Base-by-base conservation (phyloP, 2,329 filamentous ascomycete genomes). In the Epichloe elymi region DNA sequence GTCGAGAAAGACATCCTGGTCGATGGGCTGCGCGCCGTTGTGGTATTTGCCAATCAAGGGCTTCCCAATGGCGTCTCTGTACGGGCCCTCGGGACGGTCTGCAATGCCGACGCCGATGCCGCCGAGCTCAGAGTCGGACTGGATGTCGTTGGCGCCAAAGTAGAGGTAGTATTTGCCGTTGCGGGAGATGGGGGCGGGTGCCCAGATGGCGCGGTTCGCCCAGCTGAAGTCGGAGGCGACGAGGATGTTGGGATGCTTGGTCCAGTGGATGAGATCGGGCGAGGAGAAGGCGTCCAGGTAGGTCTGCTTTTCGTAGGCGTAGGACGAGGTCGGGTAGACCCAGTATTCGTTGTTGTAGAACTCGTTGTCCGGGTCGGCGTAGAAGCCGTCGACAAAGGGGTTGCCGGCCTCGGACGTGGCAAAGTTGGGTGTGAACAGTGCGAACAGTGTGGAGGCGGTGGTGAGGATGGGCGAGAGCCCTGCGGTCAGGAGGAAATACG, bases 261-360 rank as follows among this genome's bases (percentile, higher is more conserved):
- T 73, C 74, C 73, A 76, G 49, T 69, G 62, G 40, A 75, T 59
- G 44, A 76, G 61, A 53, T 76, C 73, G 0, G 64, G 61, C 12
- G 70, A 74, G 2, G 72, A 75, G 60, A 75, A 76, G 50, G 72
- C 72, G 54, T 75, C 73, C 43, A 75, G 66, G 56, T 71, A 74
- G 0, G 70, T 74, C 59, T 76, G 73, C 36, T 70, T 46, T 14
- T 70, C 67, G 55, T 74, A 75, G 15, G 59, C 56, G 20, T 62
- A 62, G 2, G 72, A 75, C 4, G 67, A 64, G 2, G 73, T 75
- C 5, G 73, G 70, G 56, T 68, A 76, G 23, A 75, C 67, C 70
- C 70, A 76, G 23, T 72, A 74, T 39, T 66, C 56, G 30, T 60
- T 61, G 15, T 70, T 59, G 61, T 73, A 76, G 59, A 70, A 68